A percentile compares a stretch with the other conserved stretches of the same genome.
Evolutionary conservation across 2,329 filamentous ascomycete species (phyloP).

Genomic region (Calcarisporium arbuscula): DNA sequence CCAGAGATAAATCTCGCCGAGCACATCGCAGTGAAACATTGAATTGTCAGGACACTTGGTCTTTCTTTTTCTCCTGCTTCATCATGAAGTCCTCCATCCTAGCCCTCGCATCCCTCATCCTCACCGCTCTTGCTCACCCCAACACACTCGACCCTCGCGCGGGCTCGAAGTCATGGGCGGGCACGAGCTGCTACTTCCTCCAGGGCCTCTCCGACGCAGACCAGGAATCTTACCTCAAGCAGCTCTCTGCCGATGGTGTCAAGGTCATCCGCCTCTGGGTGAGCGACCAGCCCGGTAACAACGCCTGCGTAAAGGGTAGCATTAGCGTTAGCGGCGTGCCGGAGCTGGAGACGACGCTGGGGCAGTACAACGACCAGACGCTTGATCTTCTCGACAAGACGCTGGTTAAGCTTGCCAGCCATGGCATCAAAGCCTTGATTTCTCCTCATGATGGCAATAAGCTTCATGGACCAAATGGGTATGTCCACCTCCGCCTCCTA

Average conservation of each 20-base stretch:
- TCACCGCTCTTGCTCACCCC: neutral
- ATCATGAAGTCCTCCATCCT: too few relatives aligned
- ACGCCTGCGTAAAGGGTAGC: slow-evolving; percentile 13
- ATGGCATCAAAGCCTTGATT: slow-evolving; percentile 12
- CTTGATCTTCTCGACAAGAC: slow-evolving; percentile 10
- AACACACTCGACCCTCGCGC: slow-evolving; percentile 1
- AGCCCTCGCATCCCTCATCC: too few relatives aligned
- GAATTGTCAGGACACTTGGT: too few relatives aligned
- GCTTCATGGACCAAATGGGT: slow-evolving; percentile 10
- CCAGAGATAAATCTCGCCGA: too few relatives aligned
- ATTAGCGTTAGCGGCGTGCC: slow-evolving; percentile 6
- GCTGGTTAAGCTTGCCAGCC: slow-evolving; percentile 3
- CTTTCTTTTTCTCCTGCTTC: too few relatives aligned
- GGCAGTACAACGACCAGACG: slow-evolving; percentile 12
- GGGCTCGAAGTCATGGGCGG: slow-evolving; percentile 9
- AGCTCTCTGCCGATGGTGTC: slow-evolving; percentile 9
- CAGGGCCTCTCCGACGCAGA: slow-evolving; percentile 11
- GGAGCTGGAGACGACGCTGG: slow-evolving; percentile 11
- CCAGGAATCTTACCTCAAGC: slow-evolving; percentile 11
- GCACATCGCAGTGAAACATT: too few relatives aligned
- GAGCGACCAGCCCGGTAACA: slow-evolving; percentile 6
- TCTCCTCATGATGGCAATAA: slow-evolving; percentile 12
- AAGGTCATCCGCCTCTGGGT: slow-evolving; percentile 14
- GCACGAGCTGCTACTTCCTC: slow-evolving; percentile 14
- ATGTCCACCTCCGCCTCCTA: neutral